These are phyloP conservation scores for Colletotrichum orchidophilum DNA, from an alignment of 2,329 filamentous ascomycete species.

Conservation along the genomic window DNA sequence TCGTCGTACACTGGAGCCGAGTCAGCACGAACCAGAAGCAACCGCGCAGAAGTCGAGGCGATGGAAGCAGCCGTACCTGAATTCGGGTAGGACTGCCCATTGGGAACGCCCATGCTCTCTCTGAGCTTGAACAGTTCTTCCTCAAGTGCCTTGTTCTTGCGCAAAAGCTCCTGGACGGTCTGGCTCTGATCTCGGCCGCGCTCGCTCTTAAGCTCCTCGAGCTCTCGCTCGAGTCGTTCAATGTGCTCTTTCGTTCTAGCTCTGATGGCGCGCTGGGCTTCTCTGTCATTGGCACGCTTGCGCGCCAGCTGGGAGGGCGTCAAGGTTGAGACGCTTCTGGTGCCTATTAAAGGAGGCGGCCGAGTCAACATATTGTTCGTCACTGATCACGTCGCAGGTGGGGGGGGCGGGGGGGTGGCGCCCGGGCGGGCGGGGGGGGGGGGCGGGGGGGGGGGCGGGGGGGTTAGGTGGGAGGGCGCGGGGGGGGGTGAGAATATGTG, in stretches of 20 bases:
- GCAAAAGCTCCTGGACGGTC: conserved; percentile 61
- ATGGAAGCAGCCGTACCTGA: conserved; percentile 47
- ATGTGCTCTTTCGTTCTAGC: conserved; percentile 89
- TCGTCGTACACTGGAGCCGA: conserved; percentile 51
- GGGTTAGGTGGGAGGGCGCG: conserved; percentile 12
- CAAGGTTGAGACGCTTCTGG: conserved; percentile 85
- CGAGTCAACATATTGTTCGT: conserved; percentile 14
- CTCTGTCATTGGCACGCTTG: conserved; percentile 91
- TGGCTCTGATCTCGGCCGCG: conserved; percentile 59
- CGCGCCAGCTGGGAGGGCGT: conserved; percentile 89
- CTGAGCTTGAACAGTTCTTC: conserved; percentile 58
- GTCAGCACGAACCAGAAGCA: conserved; percentile 31
- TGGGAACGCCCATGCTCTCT: conserved; percentile 55
- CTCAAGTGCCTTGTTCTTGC: conserved; percentile 63
- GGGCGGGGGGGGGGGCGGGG: conserved; percentile 3
- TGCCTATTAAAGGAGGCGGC: conserved; percentile 48
- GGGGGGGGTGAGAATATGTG: no score
- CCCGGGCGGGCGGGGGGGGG: no score
- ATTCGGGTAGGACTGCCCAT: conserved; percentile 52
- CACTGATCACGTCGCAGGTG: conserved; percentile 1
- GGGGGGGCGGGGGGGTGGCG: conserved; percentile 20
- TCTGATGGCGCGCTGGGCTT: conserved; percentile 87
- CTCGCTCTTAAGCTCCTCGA: conserved; percentile 72
- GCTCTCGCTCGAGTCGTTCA: conserved; percentile 77
- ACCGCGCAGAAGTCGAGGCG: conserved; percentile 32